A percentile compares a stretch with the other conserved stretches of the same genome.
Conservation (phyloP, 23 red algal genomes). For the Gracilaria gracilis region DNA sequence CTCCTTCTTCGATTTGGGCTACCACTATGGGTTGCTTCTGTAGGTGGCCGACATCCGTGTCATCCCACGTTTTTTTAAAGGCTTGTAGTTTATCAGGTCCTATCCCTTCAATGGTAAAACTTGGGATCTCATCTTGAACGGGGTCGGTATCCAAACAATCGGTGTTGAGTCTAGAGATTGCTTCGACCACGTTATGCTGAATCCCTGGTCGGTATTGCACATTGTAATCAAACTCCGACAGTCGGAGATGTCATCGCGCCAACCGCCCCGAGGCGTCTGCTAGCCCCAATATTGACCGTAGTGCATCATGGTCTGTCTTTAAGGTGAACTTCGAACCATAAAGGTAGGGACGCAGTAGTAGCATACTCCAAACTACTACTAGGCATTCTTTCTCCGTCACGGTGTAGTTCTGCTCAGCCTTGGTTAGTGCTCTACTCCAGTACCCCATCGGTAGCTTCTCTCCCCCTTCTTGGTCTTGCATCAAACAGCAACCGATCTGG, state of each 20-base stretch:
- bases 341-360: conserved; percentile 13
- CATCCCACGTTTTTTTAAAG: not conserved
- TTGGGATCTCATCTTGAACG: not conserved
- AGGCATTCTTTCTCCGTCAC: conserved; percentile 1
- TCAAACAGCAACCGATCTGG: conserved; percentile 31
- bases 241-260: not conserved
- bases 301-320: conserved; percentile 1
- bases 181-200: conserved; percentile 3
- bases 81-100: not conserved
- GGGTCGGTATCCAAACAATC: not conserved
- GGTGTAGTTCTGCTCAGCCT: not conserved
- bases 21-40: not conserved
- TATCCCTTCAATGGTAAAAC: not conserved
- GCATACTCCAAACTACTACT: conserved; percentile 8
- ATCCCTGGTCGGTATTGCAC: not conserved
- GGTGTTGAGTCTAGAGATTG: not conserved
- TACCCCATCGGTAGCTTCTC: conserved; percentile 27
- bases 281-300: conserved; percentile 1
- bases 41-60: not conserved
- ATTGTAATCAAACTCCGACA: conserved; percentile 23
- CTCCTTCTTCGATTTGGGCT: not conserved
- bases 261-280: not conserved
- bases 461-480: conserved; percentile 8
- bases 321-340: conserved; percentile 1
- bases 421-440: not conserved